A percentile compares a stretch with the other conserved stretches of the same genome.
phyloP scores from a whole-genome alignment of 371 early-diverging fungal species.

The Lichtheimia ornata region DNA sequence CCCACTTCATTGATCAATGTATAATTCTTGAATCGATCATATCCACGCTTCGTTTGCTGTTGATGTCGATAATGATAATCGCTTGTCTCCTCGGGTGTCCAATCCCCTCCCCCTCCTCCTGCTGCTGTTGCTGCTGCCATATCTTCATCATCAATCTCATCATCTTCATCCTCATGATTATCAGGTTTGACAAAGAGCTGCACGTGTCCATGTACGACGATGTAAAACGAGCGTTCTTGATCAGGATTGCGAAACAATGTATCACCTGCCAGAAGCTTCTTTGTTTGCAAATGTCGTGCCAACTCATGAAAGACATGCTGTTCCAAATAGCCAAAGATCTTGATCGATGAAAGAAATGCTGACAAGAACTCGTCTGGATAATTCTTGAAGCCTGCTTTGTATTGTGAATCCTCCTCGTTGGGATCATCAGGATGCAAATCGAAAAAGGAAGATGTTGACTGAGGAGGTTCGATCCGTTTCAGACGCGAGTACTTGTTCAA shows the following conservation, averaged over 20 bases:
- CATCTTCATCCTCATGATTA: constrained; percentile 26
- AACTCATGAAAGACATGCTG: constrained; percentile 95
- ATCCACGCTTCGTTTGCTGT: not conserved
- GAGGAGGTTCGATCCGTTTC: constrained; percentile 52
- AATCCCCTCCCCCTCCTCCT: not conserved
- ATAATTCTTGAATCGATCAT: constrained; percentile 56
- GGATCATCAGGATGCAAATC: constrained; percentile 82
- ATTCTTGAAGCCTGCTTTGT: constrained; percentile 41
- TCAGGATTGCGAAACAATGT: constrained; percentile 78
- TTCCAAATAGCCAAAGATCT: constrained; percentile 97
- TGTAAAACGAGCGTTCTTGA: constrained; percentile 82
- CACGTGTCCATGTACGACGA: constrained; percentile 94
- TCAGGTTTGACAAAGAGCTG: constrained; percentile 74
- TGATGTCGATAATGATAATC: too few species aligned
- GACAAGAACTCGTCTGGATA: constrained; percentile 86
- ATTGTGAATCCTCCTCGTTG: constrained; percentile 57
- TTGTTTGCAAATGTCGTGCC: constrained; percentile 84
- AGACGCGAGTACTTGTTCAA: constrained; percentile 83
- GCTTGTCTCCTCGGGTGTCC: constrained; percentile 9
- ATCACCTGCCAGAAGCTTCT: constrained; percentile 84
- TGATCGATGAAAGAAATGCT: constrained; percentile 85
- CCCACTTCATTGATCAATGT: constrained; percentile 87
- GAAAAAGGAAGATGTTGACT: constrained; percentile 60
- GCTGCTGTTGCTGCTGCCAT: not conserved
- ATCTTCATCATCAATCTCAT: constrained; percentile 11